Evolutionary conservation across 306 rosid species (phyloP).

Genomic region (Fragaria ananassa): DNA sequence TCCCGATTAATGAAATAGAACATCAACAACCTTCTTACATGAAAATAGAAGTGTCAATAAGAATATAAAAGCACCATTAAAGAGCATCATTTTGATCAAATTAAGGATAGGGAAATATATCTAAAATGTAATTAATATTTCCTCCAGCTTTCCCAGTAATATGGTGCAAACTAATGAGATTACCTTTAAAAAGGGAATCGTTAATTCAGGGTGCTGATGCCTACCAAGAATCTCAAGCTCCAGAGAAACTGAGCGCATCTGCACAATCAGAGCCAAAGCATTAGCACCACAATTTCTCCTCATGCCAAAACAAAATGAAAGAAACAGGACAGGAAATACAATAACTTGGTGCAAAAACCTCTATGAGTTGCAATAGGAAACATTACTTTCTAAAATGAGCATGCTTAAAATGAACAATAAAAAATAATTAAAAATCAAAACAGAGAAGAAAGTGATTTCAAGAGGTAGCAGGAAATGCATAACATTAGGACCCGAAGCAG

Average conservation of each 20-base stretch:
- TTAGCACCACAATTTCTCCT: not conserved
- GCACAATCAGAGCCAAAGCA: conserved; percentile 37
- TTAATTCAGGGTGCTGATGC: conserved; percentile 85
- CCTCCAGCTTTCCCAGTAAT: not conserved
- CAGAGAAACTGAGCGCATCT: conserved; percentile 76
- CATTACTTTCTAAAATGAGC: not conserved
- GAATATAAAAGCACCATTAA: not conserved
- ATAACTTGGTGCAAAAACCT: not conserved
- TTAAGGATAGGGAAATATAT: not conserved
- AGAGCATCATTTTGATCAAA: not conserved
- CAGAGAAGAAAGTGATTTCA: conserved; percentile 14
- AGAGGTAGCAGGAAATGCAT: conserved; percentile 11
- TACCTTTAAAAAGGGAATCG: conserved; percentile 80
- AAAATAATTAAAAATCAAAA: not conserved
- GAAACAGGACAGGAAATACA: not conserved
- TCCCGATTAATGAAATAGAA: not conserved
- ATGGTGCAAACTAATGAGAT: not conserved
- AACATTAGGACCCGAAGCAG: conserved; percentile 15
- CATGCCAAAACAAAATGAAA: not conserved
- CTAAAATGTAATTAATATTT: not conserved
- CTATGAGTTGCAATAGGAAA: not conserved
- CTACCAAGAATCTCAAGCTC: conserved; percentile 97
- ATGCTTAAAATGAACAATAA: not conserved
- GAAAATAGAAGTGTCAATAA: not conserved
- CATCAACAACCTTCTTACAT: not conserved